phyloP scores from a whole-genome alignment of 179 eudicot species.

The Silene noctiflora region DNA sequence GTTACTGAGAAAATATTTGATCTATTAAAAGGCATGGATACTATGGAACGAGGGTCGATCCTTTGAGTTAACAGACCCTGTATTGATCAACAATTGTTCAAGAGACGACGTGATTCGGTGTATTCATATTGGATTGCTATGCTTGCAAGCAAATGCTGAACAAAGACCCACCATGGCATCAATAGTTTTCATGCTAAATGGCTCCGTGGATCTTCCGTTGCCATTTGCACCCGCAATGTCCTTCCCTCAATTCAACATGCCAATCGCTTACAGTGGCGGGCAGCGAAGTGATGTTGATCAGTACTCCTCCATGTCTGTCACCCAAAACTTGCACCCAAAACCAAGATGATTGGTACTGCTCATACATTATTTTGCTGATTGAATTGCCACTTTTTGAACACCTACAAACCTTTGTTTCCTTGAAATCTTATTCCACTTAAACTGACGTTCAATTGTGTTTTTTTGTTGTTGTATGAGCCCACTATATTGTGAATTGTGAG shows the following conservation, averaged over 20 bases:
- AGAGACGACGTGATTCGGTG: conserved; percentile 33
- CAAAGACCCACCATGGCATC: conserved; percentile 12
- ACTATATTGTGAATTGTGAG: too few species aligned
- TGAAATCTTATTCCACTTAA: too few species aligned
- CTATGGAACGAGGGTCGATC: conserved; percentile 39
- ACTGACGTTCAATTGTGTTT: too few species aligned
- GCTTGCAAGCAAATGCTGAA: conserved; percentile 36
- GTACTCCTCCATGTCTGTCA: not conserved
- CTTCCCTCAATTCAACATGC: not conserved
- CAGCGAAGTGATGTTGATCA: not conserved
- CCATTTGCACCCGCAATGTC: conserved; percentile 9
- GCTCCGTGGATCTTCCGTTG: not conserved
- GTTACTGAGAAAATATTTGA: not conserved
- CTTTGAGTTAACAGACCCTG: conserved; percentile 30
- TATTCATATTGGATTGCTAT: conserved; percentile 48
- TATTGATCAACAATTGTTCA: conserved; percentile 10
- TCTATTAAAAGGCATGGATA: conserved; percentile 42
- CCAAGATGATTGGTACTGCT: conserved; percentile 6
- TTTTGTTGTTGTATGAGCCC: too few species aligned
- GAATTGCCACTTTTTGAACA: too few species aligned
- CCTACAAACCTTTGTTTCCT: too few species aligned
- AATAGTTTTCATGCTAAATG: not conserved
- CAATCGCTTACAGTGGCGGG: not conserved
- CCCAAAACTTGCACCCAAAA: conserved; percentile 4
- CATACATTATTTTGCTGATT: too few species aligned